phyloP scores from a whole-genome alignment of 805 yeast genomes.

The Wickerhamiella musiphila region DNA sequence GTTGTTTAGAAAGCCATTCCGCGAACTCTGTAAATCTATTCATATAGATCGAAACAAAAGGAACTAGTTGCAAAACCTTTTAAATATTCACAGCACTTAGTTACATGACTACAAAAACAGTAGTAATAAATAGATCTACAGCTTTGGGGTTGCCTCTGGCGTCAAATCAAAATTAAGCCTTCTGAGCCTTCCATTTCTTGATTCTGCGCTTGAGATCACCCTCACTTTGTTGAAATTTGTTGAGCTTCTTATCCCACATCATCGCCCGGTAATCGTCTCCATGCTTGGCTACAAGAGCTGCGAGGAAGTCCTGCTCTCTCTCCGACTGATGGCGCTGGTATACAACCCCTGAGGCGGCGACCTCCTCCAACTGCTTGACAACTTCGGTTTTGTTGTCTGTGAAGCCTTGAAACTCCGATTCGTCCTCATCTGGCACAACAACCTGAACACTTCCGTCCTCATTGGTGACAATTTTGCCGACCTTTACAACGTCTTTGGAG shows the following conservation, averaged over 20 bases:
- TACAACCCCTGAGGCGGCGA: conserved; percentile 28
- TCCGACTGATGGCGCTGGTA: conserved; percentile 32
- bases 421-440: conserved; percentile 25
- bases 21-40: too few relatives aligned
- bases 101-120: too few relatives aligned
- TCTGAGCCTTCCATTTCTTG: conserved; percentile 58
- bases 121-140: too few relatives aligned
- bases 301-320: conserved; percentile 63
- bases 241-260: conserved; percentile 82
- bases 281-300: conserved; percentile 46
- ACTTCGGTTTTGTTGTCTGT: conserved; percentile 40
- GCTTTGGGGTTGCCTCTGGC: too few relatives aligned
- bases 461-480: conserved; percentile 17
- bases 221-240: conserved; percentile 66
- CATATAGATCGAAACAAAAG: too few relatives aligned
- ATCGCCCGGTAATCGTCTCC: conserved; percentile 80
- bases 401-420: conserved; percentile 38
- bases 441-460: conserved; percentile 12
- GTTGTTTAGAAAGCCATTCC: too few relatives aligned
- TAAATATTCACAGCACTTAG: too few relatives aligned
- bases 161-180: too few relatives aligned
- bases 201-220: conserved; percentile 68
- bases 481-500: conserved; percentile 27
- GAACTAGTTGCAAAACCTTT: too few relatives aligned
- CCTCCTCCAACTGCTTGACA: conserved; percentile 49